These are phyloP conservation scores for Eremochloa ophiuroides DNA, from an alignment of 176 grass and related monocot species.

Conservation along the genomic window DNA sequence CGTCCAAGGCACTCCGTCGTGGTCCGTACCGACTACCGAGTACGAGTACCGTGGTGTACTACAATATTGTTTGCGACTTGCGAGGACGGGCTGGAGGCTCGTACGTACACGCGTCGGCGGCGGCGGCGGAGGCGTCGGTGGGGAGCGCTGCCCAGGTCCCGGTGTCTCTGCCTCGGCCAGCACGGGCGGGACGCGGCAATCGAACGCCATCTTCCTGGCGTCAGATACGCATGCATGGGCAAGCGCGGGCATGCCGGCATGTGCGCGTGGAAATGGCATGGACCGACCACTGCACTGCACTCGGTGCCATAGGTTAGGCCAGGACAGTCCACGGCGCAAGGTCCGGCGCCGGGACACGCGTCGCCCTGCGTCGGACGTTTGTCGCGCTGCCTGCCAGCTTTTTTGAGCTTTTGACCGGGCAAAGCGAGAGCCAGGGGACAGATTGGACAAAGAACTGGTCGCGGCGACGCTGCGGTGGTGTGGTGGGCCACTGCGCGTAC, in stretches of 20 bases:
- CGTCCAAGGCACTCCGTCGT: not conserved
- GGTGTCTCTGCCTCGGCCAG: not conserved
- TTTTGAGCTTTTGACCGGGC: slow-evolving; percentile 28
- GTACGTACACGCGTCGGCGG: slow-evolving; percentile 15
- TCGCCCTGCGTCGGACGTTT: not conserved
- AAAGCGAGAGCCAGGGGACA: not conserved
- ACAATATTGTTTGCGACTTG: not conserved
- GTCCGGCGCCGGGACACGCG: not conserved
- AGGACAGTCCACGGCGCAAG: not conserved
- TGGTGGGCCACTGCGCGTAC: not conserved
- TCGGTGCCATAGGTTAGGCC: not conserved
- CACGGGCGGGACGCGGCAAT: slow-evolving; percentile 11
- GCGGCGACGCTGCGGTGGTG: not conserved
- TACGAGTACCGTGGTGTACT: not conserved
- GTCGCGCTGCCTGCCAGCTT: slow-evolving; percentile 6
- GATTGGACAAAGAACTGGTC: not conserved
- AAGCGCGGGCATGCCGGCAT: not conserved
- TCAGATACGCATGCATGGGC: not conserved
- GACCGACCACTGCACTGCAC: not conserved
- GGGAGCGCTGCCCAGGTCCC: not conserved
- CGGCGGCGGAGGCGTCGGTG: not conserved
- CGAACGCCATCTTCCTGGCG: slow-evolving; percentile 8
- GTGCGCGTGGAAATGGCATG: not conserved
- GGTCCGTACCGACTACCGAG: slow-evolving; percentile 13
- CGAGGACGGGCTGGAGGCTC: not conserved